Evolutionary conservation across 192 early-diverging fungal species (phyloP), one percentile per base, ranked within the genome.

Genomic region (Backusella tuberculispora): DNA sequence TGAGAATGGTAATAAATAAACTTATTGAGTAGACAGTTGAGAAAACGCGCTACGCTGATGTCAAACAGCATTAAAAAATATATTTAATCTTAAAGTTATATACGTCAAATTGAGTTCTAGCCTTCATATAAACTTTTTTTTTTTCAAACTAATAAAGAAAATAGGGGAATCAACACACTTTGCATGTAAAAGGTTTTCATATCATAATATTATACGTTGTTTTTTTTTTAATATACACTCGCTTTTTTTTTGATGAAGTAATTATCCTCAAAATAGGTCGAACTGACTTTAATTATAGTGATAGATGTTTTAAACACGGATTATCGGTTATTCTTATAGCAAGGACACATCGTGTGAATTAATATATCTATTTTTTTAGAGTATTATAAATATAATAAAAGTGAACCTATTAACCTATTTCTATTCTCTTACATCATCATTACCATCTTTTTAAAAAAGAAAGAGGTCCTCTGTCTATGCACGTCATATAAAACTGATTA

Each of bases 1-100:
- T 26, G 53, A 60, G 53, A 60, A 26, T 60, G 53, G 53, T 60
- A 10, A 56, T 56, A 56, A 56, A 56, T 56, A 56, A 56, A 19
- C 53, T 56, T 56, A 60, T 24, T 24, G 24, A 56, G 29, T 34
- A 34, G 29, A 34, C 29, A 34, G 29, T 34, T 34, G 29, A 34
- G 29, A 34, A 34, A 34, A 34, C 29, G 2, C 29, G 29, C 29
- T 34, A 24, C 1, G 6, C n/a, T 24, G 53, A 56, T 60, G 53
- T 60, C 53, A 60, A 60, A 19, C 9, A 34, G 2, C 29, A 34
- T 34, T 34, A 2, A 34, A 34, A n/a, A n/a, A n/a, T n/a, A 1
- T 34, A 34, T 2, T 34, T 34, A 2, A 2, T 34, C 29, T 56
- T 60, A 60, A 60, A 26, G 53, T 60, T 9, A 60, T 60, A 26